Base-by-base conservation (phyloP, 345 rosid genomes). In the Capsella bursapastoris region DNA sequence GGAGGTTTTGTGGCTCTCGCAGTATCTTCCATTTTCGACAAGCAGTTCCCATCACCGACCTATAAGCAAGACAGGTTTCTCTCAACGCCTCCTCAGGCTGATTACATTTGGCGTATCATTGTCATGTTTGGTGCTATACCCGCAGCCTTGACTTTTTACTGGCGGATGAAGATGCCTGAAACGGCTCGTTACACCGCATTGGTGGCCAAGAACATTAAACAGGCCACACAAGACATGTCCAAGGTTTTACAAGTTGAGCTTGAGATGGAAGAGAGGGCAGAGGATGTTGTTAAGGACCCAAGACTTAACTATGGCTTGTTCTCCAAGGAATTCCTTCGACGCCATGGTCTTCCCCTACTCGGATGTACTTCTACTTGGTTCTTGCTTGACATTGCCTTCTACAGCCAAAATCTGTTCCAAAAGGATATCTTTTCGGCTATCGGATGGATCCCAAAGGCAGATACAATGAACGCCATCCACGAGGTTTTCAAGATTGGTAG, bases 161-260 rank as follows among this genome's bases (percentile, higher is more conserved):
- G 90, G 93, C 79, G 88, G 29, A 87, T 84, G 93, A 88, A 88
- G 75, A 90, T 90, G 89, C 93, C 97, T 0, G 90, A 90, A 81
- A 90, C 97, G 0, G 92, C 97, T 5, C 87, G 89, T 6, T 90
- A 87, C 84, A 82, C 86, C 0, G 83, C 82, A 4, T 83, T 85
- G 7, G 84, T 83, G 4, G 88, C 86, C 14, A 82, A 78, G 79
- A 75, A 85, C 45, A 78, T 83, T 4, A 80, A 83, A 27, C 82
- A 80, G n/a, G 86, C 89, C 0, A 84, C 89, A 3, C 5, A 57
- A 4, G 86, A 83, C 52, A 83, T 85, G 89, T 83, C 85, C 22
- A 85, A 70, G 61, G 80, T 85, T 14, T 72, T 85, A 69, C 60
- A 82, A 3, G 79, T 76, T 1, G 84, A 78, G 0, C 59, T 85